Conservation (phyloP, 139 green algal genomes). For the Spirogloea muscicola region DNA sequence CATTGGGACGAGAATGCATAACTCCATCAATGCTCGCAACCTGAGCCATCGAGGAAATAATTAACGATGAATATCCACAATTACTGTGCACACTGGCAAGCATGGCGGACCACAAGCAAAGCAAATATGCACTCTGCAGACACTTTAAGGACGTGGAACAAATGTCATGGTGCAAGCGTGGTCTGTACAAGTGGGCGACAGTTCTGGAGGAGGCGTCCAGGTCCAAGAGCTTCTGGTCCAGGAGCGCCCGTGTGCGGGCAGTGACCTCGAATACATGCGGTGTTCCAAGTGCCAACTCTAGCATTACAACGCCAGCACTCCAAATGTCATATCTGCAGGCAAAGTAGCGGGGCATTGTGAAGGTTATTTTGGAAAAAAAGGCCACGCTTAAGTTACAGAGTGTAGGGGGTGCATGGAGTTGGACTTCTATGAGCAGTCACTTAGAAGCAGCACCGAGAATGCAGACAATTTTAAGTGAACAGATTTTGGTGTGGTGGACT, state of each 20-base stretch:
- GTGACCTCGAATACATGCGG: constrained; percentile 62
- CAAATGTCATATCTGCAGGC: constrained; percentile 64
- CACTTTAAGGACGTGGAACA: background rate
- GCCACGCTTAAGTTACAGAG: background rate
- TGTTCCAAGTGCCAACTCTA: constrained; percentile 68
- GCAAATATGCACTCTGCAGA: too few species aligned
- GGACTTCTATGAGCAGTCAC: background rate
- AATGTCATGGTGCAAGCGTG: background rate
- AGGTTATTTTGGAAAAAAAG: background rate
- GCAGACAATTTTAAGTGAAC: background rate
- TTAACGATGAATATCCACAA: background rate
- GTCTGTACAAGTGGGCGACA: constrained; percentile 49
- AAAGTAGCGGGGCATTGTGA: background rate
- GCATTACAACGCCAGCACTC: constrained; percentile 66
- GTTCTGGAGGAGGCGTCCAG: constrained; percentile 47
- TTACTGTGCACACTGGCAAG: background rate
- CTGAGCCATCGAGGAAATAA: background rate
- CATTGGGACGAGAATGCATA: background rate
- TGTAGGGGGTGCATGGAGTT: background rate
- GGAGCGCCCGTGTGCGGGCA: constrained; percentile 45
- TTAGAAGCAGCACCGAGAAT: background rate
- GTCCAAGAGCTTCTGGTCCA: constrained; percentile 54
- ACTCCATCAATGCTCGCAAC: constrained; percentile 13
- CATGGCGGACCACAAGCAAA: background rate
- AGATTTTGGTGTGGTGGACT: background rate